Base-by-base conservation (phyloP, 108 stramenopile species). In the Poteriospumella lacustris region DNA sequence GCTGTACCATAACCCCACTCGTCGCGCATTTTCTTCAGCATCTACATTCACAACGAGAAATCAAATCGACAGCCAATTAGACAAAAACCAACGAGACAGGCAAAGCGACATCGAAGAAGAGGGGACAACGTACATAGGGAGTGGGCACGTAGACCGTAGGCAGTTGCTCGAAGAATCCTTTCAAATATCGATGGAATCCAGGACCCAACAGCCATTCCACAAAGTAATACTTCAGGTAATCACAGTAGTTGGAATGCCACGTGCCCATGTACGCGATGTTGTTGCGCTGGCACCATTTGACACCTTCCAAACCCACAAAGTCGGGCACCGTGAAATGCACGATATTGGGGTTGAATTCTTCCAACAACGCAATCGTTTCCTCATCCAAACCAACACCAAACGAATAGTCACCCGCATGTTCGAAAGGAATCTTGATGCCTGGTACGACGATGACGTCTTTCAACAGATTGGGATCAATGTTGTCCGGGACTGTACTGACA, bases 261-360 rank as follows among this genome's bases (percentile, higher is more conserved):
- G 70, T 73, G 9, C 73, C 69, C 47, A 79, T 79, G 33, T 69
- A 68, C 5, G 73, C 68, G 58, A 79, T 59, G 0, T 52, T 24
- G 26, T 79, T 43, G 42, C n/a, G 29, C 44, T 79, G 68, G 33
- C 68, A 68, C 70, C 69, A 73, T 28, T 62, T 15, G 0, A 79
- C 33, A 31, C 68, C 79, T n/a, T 79, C 79, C 58, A 79, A 41
- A n/a, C 36, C 52, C n/a, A 79, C 68, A 58, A 79, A 73, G 39
- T 79, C 79, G 1, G 79, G 79, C 33, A 79, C 79, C 15, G 79
- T 79, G 26, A 79, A 79, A n/a, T 79, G 79, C 28, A 73, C 68
- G 1, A 52, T n/a, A 29, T 29, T 69, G 1, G 79, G 79, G 44
- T 73, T 73, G 41, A 72, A 79, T 2, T 1, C 69, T 47, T 73